Evolutionary conservation across 108 stramenopile genomes (phyloP).

Genomic region (Nannochloropsis granulata): DNA sequence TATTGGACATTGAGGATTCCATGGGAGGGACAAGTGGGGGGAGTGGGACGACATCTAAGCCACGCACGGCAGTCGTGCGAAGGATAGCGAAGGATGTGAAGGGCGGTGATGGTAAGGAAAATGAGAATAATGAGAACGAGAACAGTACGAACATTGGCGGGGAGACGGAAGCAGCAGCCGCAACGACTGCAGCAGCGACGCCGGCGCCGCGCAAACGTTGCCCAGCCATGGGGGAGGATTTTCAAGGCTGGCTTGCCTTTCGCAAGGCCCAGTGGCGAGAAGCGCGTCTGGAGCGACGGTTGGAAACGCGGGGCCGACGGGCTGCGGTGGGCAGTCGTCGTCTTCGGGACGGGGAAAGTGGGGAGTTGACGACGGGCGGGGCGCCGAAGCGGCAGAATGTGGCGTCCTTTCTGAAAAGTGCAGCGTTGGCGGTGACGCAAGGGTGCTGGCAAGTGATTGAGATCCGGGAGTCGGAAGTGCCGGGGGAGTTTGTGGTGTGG

Average conservation of each 20-base stretch:
- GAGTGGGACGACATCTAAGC: not conserved
- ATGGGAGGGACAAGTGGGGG: not conserved
- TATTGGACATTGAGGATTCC: not conserved
- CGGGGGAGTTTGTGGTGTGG: conserved; percentile 70
- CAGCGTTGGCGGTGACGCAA: not conserved
- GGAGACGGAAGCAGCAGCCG: not conserved
- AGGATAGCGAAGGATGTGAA: not conserved
- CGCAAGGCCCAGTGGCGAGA: conserved; percentile 70
- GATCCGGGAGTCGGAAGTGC: conserved; percentile 60
- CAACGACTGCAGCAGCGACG: not conserved
- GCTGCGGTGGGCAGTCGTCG: not conserved
- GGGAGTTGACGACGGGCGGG: not conserved
- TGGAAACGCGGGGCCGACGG: not conserved
- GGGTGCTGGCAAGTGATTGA: conserved; percentile 80
- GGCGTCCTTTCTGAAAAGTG: conserved; percentile 27
- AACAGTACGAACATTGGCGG: not conserved
- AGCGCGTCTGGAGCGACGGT: conserved; percentile 42
- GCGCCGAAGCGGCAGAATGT: conserved; percentile 10
- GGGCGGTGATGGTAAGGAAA: not conserved
- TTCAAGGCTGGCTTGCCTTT: conserved; percentile 61
- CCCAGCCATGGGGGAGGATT: conserved; percentile 10
- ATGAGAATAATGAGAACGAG: not conserved
- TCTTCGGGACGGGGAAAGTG: not conserved
- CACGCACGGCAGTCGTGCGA: not conserved
- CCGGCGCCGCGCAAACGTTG: not conserved